Evolutionary conservation across 164 flowering plant genomes (phyloP).

Genomic region (Hamamelis virginiana): DNA sequence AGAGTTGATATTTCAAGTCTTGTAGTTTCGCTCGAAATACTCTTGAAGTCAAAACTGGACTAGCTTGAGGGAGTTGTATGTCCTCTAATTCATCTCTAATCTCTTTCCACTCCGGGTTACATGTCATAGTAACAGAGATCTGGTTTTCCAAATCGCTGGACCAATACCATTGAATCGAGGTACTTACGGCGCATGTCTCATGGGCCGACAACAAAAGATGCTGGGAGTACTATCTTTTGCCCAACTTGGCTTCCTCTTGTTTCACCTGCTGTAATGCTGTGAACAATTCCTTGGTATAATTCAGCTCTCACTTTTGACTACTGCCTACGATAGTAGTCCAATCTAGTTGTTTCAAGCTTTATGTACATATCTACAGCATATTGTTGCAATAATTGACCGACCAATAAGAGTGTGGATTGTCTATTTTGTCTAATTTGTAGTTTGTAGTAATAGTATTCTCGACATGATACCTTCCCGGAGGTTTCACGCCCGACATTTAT

Average conservation of each 20-base stretch:
- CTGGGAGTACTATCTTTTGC: not conserved
- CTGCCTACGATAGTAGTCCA: not conserved
- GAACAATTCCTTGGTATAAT: too few species aligned
- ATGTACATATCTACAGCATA: not conserved
- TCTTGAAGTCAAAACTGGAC: constrained; percentile 7
- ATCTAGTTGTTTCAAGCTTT: not conserved
- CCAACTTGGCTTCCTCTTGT: not conserved
- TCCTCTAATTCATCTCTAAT: not conserved
- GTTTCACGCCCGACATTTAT: too few species aligned
- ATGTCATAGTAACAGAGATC: constrained; percentile 22
- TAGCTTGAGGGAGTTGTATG: not conserved
- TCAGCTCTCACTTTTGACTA: too few species aligned
- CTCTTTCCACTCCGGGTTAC: constrained; percentile 17
- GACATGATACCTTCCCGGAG: not conserved
- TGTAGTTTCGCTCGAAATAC: constrained; percentile 6
- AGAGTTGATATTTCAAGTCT: not conserved
- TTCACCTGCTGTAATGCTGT: too few species aligned
- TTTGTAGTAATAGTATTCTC: not conserved
- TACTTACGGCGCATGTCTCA: not conserved
- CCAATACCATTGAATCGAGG: not conserved
- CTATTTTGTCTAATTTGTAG: not conserved
- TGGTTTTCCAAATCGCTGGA: constrained; percentile 12
- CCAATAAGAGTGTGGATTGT: not conserved
- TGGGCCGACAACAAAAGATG: not conserved
- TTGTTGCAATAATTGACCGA: not conserved